Evolutionary conservation across 2,329 filamentous ascomycete genomes (phyloP).

Genomic region (Apiospora malaysiana): DNA sequence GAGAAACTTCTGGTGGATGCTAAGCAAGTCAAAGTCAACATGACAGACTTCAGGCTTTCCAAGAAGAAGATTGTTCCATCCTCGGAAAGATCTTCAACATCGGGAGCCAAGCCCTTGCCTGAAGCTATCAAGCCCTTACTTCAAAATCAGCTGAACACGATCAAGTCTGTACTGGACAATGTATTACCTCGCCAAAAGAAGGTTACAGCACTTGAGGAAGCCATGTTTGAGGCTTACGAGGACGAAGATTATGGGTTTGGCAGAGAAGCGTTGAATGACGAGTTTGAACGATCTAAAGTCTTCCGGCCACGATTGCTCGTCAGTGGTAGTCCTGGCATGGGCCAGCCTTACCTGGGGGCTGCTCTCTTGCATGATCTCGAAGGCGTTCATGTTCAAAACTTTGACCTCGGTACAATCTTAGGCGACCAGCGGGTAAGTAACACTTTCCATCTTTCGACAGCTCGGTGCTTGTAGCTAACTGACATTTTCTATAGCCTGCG

Average conservation of each 20-base stretch:
- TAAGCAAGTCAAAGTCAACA: conserved; percentile 80
- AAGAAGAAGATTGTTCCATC: conserved; percentile 97
- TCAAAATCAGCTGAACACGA: conserved; percentile 70
- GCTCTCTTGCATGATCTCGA: conserved; percentile 91
- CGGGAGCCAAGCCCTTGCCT: conserved; percentile 81
- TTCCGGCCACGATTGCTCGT: conserved; percentile 90
- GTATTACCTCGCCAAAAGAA: conserved; percentile 86
- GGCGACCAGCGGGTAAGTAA: conserved; percentile 76
- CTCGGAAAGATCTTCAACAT: conserved; percentile 86
- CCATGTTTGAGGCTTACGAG: conserved; percentile 85
- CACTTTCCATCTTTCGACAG: neutral
- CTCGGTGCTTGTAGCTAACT: conserved; percentile 27
- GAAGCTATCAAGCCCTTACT: conserved; percentile 83
- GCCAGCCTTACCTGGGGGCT: conserved; percentile 85
- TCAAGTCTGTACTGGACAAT: conserved; percentile 73
- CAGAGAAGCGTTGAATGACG: conserved; percentile 74
- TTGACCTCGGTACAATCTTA: conserved; percentile 86
- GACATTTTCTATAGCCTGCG: conserved; percentile 57
- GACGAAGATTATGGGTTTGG: conserved; percentile 85
- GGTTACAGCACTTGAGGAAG: conserved; percentile 89
- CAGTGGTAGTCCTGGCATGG: conserved; percentile 85
- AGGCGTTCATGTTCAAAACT: conserved; percentile 91
- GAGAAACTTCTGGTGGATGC: conserved; percentile 91
- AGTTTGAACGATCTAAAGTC: conserved; percentile 86
- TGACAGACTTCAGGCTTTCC: conserved; percentile 96